Conservation (phyloP, 306 rosid species). For the Astragalus membranaceus region DNA sequence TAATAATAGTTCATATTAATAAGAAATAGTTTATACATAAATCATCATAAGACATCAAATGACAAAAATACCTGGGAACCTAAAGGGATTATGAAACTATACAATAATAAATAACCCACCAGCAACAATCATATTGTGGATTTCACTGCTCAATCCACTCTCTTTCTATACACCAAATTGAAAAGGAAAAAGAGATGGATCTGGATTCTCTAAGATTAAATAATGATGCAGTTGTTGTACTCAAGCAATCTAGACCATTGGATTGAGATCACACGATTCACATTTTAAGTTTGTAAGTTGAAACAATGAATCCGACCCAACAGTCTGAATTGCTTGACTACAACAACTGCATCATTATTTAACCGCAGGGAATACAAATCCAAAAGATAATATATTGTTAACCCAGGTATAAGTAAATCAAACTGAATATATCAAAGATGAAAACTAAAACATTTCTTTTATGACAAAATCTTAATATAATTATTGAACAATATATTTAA, state of each 20-base stretch:
- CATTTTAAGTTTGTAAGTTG: too few relatives aligned
- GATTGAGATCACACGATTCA: too few relatives aligned
- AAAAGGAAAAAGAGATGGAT: neutral
- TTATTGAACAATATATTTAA: slow-evolving; percentile 26
- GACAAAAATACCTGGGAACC: slow-evolving; percentile 24
- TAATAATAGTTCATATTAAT: neutral
- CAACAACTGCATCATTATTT: too few relatives aligned
- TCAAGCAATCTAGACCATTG: too few relatives aligned
- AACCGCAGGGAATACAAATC: too few relatives aligned
- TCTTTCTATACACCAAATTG: slow-evolving; percentile 38
- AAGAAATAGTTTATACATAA: slow-evolving; percentile 38
- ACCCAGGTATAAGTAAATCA: slow-evolving; percentile 27
- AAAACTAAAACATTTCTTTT: neutral
- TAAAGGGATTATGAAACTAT: slow-evolving; percentile 40
- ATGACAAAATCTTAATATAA: neutral
- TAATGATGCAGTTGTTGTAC: too few relatives aligned
- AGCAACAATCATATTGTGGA: slow-evolving; percentile 28
- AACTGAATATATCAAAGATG: slow-evolving; percentile 6
- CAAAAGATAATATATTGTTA: slow-evolving; percentile 10
- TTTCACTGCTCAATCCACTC: slow-evolving; percentile 23
- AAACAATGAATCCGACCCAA: too few relatives aligned
- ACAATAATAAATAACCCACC: slow-evolving; percentile 30
- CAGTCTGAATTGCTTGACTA: too few relatives aligned
- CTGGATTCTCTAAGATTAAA: too few relatives aligned
- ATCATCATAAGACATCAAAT: slow-evolving; percentile 38